Evolutionary conservation across 2,329 filamentous ascomycete genomes (phyloP).

Genomic region (Penicillium sp.): DNA sequence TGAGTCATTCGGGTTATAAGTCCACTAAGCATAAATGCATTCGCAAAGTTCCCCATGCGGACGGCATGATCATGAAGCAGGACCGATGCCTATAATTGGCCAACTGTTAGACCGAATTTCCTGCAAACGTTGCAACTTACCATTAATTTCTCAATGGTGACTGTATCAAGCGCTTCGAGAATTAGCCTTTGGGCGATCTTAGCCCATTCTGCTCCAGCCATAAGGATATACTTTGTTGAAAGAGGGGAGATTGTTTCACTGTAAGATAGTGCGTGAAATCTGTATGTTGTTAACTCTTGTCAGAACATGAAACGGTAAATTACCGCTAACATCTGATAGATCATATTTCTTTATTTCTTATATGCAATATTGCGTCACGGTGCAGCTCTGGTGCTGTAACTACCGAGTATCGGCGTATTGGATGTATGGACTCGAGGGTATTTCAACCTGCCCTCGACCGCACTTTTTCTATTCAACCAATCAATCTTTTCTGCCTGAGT

Average conservation of each 20-base stretch:
- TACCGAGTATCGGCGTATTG: too few relatives aligned
- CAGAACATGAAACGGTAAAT: too few relatives aligned
- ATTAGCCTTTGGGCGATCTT: constrained; percentile 18
- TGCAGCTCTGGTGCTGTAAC: too few relatives aligned
- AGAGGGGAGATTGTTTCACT: constrained; percentile 14
- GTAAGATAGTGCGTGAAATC: constrained; percentile 19
- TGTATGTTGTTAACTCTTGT: not conserved
- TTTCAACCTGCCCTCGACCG: too few relatives aligned
- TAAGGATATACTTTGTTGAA: constrained; percentile 11
- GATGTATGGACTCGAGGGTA: too few relatives aligned
- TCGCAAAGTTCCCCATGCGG: constrained; percentile 32
- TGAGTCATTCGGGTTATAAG: constrained; percentile 32
- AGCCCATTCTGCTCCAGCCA: constrained; percentile 20
- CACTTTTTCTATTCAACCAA: too few relatives aligned
- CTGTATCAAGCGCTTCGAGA: constrained; percentile 19
- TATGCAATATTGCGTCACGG: too few relatives aligned
- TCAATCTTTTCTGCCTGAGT: too few relatives aligned
- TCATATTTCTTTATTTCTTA: too few relatives aligned
- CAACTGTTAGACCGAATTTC: not conserved
- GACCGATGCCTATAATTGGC: constrained; percentile 18
- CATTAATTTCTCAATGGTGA: constrained; percentile 26
- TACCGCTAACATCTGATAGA: too few relatives aligned
- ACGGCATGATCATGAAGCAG: constrained; percentile 34
- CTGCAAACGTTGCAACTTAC: not conserved
- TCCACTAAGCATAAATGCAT: constrained; percentile 34